Evolutionary conservation across 371 early-diverging fungal genomes (phyloP).

Genomic region (Mycotypha africana): DNA sequence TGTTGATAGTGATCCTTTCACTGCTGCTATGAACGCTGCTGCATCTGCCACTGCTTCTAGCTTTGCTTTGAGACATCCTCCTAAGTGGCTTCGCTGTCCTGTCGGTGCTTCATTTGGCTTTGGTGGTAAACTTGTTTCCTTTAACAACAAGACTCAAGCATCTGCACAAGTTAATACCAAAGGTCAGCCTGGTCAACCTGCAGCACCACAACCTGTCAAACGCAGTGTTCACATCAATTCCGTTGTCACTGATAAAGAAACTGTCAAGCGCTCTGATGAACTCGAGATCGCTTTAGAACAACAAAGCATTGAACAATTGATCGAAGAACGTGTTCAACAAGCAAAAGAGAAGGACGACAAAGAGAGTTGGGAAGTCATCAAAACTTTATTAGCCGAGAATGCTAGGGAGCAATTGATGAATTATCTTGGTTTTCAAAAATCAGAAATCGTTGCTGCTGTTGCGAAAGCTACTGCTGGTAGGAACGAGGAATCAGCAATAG

Average conservation of each 20-base stretch:
- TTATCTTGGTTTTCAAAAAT: conserved; percentile 82
- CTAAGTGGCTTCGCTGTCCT: conserved; percentile 94
- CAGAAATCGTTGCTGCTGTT: conserved; percentile 49
- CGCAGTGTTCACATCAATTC: conserved; percentile 40
- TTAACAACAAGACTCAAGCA: conserved; percentile 48
- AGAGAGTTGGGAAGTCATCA: conserved; percentile 83
- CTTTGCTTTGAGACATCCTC: conserved; percentile 73
- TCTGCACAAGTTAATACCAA: conserved; percentile 35
- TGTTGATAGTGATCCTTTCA: conserved; percentile 71
- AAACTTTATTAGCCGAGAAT: conserved; percentile 72
- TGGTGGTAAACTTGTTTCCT: conserved; percentile 81
- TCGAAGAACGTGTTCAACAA: conserved; percentile 53
- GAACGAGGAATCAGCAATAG: conserved; percentile 15
- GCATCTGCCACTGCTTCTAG: conserved; percentile 18
- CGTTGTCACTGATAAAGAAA: conserved; percentile 61
- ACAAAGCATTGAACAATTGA: conserved; percentile 50
- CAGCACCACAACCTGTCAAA: conserved; percentile 30
- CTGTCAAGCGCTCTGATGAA: conserved; percentile 59
- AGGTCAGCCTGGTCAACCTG: conserved; percentile 45
- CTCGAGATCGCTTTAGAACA: conserved; percentile 54
- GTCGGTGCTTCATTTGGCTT: conserved; percentile 89
- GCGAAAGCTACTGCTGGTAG: conserved; percentile 27
- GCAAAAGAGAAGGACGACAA: conserved; percentile 48
- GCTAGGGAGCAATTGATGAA: conserved; percentile 80
- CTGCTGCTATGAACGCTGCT: conserved; percentile 25